Percentiles rank a stretch among this genome's conserved stretches.
These are phyloP conservation scores for Laguncularia racemosa DNA, from an alignment of 345 rosid species.

Conservation along the genomic window DNA sequence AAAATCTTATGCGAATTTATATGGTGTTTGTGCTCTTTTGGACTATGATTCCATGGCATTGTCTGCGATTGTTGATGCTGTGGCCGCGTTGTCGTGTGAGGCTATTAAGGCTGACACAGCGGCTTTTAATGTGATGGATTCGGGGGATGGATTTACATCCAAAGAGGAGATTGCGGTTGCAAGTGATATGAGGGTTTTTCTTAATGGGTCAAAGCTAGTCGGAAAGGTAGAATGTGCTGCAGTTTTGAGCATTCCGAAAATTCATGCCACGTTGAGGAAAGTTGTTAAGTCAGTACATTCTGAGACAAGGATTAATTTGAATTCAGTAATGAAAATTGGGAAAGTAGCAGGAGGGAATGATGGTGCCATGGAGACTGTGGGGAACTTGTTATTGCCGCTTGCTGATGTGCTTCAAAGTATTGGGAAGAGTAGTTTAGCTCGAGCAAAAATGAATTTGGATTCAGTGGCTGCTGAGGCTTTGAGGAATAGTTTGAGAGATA, in stretches of 20 bases:
- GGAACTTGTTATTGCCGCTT: slow-evolving; percentile 28
- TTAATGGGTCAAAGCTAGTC: slow-evolving; percentile 59
- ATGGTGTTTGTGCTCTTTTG: slow-evolving; percentile 49
- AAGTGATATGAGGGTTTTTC: slow-evolving; percentile 64
- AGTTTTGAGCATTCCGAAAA: slow-evolving; percentile 37
- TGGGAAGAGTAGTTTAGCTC: slow-evolving; percentile 45
- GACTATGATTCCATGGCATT: slow-evolving; percentile 46
- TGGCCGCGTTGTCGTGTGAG: slow-evolving; percentile 74
- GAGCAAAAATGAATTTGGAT: slow-evolving; percentile 37
- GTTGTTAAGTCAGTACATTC: slow-evolving; percentile 49
- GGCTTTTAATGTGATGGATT: slow-evolving; percentile 43
- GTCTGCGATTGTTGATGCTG: slow-evolving; percentile 41
- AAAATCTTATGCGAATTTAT: slow-evolving; percentile 21
- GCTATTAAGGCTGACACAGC: slow-evolving; percentile 40
- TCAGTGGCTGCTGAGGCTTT: slow-evolving; percentile 27
- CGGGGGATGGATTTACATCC: slow-evolving; percentile 57
- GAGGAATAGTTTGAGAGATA: slow-evolving; percentile 18
- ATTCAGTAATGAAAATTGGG: slow-evolving; percentile 35
- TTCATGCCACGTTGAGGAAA: slow-evolving; percentile 57
- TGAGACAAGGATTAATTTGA: slow-evolving; percentile 37
- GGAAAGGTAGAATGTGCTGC: slow-evolving; percentile 30
- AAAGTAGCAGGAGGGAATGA: slow-evolving; percentile 15
- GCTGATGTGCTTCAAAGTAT: slow-evolving; percentile 29
- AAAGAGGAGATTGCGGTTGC: slow-evolving; percentile 67
- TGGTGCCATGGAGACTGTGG: slow-evolving; percentile 18